These are phyloP conservation scores for Skeletonema tropicum DNA, from an alignment of 108 stramenopile species.

Conservation along the genomic window DNA sequence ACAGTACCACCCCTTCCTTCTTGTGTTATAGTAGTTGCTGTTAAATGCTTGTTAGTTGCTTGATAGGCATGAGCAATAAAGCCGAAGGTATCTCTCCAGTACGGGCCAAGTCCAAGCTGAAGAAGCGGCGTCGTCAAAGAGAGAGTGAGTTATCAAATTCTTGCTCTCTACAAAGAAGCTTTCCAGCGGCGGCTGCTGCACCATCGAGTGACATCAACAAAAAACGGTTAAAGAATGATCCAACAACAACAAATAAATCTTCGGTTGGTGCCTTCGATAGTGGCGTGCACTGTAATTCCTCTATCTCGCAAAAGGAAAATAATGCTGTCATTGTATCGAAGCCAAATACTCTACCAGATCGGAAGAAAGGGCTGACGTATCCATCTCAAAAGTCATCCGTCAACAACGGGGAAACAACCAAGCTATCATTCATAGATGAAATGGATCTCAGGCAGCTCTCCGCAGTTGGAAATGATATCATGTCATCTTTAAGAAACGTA, in stretches of 20 bases:
- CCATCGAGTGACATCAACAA: neutral
- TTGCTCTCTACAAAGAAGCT: neutral
- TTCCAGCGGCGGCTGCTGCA: neutral
- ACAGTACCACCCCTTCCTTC: too few species aligned
- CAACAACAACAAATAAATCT: neutral
- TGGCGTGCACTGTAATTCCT: neutral
- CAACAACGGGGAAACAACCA: neutral
- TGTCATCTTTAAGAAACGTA: neutral
- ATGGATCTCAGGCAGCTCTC: neutral
- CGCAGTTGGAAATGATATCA: neutral
- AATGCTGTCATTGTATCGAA: neutral
- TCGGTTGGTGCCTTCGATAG: too few species aligned
- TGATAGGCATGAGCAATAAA: neutral
- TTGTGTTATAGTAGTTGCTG: too few species aligned
- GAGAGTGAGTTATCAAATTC: neutral
- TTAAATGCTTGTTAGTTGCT: too few species aligned
- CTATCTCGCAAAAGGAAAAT: neutral
- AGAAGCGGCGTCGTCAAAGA: constrained; percentile 3
- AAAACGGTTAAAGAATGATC: neutral
- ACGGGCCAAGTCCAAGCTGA: neutral
- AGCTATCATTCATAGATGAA: constrained; percentile 1
- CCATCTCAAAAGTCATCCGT: neutral
- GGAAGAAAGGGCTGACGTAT: neutral
- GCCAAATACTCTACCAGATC: neutral
- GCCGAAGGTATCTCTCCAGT: constrained; percentile 1